phyloP scores from a whole-genome alignment of 2,329 filamentous ascomycete genomes.

The Ceratocystis alfenasii region DNA sequence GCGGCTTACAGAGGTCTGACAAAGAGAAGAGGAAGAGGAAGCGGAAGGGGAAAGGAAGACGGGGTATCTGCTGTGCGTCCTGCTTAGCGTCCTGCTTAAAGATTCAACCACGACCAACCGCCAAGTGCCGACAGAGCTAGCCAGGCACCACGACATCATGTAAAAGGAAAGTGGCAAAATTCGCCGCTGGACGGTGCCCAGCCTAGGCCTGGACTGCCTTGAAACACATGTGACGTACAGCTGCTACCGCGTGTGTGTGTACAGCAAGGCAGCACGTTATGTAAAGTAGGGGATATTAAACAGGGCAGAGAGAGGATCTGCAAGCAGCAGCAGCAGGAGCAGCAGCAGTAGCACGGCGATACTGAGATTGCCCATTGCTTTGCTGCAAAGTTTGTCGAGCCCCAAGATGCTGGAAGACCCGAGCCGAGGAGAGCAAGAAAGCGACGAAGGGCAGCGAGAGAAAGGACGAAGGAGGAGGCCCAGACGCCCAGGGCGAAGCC shows the following conservation, averaged over 20 bases:
- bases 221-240: neutral
- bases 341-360: no score
- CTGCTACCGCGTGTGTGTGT: conserved; percentile 2
- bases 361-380: no score
- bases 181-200: neutral
- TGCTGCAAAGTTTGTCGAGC: no score
- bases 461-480: neutral
- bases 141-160: neutral
- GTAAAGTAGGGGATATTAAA: no score
- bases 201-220: neutral
- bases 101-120: neutral
- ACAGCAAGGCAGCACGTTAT: neutral
- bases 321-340: no score
- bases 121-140: neutral
- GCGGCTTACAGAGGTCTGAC: neutral
- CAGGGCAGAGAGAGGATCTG: no score
- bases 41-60: neutral
- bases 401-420: no score
- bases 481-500: neutral
- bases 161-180: neutral
- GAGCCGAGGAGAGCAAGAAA: no score
- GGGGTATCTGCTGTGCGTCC: neutral
- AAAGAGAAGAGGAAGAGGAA: neutral
- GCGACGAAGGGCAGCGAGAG: neutral
- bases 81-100: neutral